A percentile compares a stretch with the other conserved stretches of the same genome.
Evolutionary conservation across 192 early-diverging fungal genomes (phyloP).

Genomic region (Pilaira anomala): DNA sequence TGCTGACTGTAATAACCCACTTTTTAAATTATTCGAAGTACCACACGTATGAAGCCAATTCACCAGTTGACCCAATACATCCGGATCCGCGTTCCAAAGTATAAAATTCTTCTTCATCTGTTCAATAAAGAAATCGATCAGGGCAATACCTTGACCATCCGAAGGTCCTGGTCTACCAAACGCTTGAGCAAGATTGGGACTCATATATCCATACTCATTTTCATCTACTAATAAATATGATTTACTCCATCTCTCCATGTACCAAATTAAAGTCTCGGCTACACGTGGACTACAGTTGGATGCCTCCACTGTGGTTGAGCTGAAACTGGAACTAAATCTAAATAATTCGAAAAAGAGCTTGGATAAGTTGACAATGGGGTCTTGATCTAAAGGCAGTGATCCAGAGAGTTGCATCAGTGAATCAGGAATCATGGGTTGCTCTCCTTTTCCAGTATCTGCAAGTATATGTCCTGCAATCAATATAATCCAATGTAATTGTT

Average conservation of each 20-base stretch:
- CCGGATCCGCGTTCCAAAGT: conserved; percentile 69
- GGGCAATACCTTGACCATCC: conserved; percentile 51
- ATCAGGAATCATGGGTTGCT: conserved; percentile 65
- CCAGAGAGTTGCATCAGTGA: conserved; percentile 58
- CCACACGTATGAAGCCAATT: conserved; percentile 45
- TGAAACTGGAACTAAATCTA: conserved; percentile 50
- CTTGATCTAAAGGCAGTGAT: conserved; percentile 34
- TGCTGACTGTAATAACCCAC: conserved; percentile 51
- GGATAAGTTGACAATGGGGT: conserved; percentile 51
- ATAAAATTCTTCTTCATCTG: conserved; percentile 59
- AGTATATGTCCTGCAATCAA: conserved; percentile 65
- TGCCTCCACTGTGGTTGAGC: conserved; percentile 44
- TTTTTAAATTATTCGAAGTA: conserved; percentile 35
- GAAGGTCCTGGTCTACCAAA: conserved; percentile 50
- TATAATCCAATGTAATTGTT: conserved; percentile 73
- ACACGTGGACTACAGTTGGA: conserved; percentile 68
- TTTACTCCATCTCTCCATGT: conserved; percentile 68
- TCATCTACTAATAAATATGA: conserved; percentile 66
- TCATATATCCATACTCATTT: conserved; percentile 52
- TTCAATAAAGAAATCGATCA: conserved; percentile 62
- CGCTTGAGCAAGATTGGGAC: conserved; percentile 48
- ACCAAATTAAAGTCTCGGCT: conserved; percentile 70
- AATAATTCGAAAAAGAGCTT: conserved; percentile 48
- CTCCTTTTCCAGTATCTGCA: conserved; percentile 65
- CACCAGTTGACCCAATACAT: conserved; percentile 57